Evolutionary conservation across 2,329 filamentous ascomycete genomes (phyloP), one percentile per base, ranked within the genome.

Genomic region (Pyricularia pennisetigena): DNA sequence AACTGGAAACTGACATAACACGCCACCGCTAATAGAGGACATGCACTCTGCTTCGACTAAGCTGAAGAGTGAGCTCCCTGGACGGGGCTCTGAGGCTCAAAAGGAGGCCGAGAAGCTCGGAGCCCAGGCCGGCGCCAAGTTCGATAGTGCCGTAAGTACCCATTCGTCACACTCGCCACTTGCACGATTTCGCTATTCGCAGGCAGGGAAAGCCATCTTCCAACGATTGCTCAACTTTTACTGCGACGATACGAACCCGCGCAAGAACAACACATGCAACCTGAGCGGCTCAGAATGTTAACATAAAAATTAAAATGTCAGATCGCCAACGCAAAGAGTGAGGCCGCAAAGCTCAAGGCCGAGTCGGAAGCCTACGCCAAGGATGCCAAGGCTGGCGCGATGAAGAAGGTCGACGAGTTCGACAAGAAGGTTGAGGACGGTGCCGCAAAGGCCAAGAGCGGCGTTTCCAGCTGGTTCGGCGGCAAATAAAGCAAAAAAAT

Each of bases 391-490:
- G 85, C 88, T 59, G 84, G 89, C 70, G 80, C 88, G 35, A 79
- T 90, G 74, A 87, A 89, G 76, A 91, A 93, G 75, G 87, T 95
- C 67, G 90, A 97, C 79, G 87, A 90, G 78, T 89, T 94, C 74
- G 94, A 97, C 80, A 86, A 88, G 74, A 93, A 88, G 72, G 90
- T 97, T 67, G 91, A 94, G 82, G 83, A 91, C 72, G 88, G 88
- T 72, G 88, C 93, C 4, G 80, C 88, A 67, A 90, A 97, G 82
- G 91, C 93, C 63, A 97, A 97, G 88, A 87, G 88, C 74, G 90
- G 90, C 71, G 79, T 97, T 74, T 91, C 90, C 61, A 86, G 90
- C 77, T 97, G 93, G 94, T 97, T 97, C 75, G 90, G 93, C 69
- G 85, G 86, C 71, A 86, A 85, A 76, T 80, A 76, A 73, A 24